A percentile compares a stretch with the other conserved stretches of the same genome.
These are phyloP conservation scores for Globisporangium rhizosaccharum DNA, from an alignment of 352 stramenopile species.

Conservation along the genomic window DNA sequence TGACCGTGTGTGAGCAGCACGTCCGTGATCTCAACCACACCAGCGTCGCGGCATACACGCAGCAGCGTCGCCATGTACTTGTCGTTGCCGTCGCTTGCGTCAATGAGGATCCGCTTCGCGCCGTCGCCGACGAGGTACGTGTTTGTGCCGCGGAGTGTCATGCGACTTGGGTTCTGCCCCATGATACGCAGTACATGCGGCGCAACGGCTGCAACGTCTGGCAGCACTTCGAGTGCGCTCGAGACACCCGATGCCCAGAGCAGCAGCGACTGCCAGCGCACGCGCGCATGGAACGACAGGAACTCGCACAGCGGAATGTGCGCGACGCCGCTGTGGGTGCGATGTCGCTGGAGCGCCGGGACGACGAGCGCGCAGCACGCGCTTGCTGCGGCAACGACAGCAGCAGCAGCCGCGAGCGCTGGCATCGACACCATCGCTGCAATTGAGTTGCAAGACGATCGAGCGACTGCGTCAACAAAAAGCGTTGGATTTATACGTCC, in stretches of 20 bases:
- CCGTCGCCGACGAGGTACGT: conserved; percentile 86
- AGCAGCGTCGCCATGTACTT: conserved; percentile 42
- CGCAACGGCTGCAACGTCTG: conserved; percentile 38
- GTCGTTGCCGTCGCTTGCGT: conserved; percentile 71
- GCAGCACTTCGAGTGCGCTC: conserved; percentile 26
- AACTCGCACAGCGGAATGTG: conserved; percentile 27
- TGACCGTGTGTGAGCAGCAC: conserved; percentile 89
- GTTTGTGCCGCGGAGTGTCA: conserved; percentile 89
- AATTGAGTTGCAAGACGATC: neutral
- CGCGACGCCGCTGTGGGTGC: neutral
- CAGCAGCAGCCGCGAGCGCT: neutral
- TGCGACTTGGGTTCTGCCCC: conserved; percentile 79
- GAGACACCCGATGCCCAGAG: conserved; percentile 41
- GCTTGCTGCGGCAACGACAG: neutral
- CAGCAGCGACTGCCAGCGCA: conserved; percentile 38
- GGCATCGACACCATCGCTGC: neutral
- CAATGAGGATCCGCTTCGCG: conserved; percentile 56
- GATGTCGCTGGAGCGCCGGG: conserved; percentile 4
- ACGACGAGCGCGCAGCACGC: conserved; percentile 3
- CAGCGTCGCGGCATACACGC: conserved; percentile 28
- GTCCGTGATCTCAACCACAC: conserved; percentile 53
- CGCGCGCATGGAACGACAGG: conserved; percentile 38
- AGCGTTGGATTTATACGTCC: neutral
- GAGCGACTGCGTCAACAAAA: neutral
- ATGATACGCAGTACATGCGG: conserved; percentile 64